Conservation (phyloP, 352 stramenopile species). For the Pythium rishiriense region DNA sequence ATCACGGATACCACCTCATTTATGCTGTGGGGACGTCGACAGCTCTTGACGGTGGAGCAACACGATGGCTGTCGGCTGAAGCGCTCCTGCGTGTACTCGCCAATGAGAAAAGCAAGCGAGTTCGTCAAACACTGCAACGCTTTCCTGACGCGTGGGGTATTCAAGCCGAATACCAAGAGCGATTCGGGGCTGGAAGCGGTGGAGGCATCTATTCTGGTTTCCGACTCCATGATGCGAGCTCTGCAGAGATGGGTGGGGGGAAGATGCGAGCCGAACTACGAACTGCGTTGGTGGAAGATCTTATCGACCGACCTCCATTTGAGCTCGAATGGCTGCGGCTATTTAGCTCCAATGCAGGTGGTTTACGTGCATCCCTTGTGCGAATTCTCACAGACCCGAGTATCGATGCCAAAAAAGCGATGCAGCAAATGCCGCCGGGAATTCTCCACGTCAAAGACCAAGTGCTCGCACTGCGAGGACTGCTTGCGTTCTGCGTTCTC, state of each 20-base stretch:
- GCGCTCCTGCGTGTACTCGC: slow-evolving; percentile 36
- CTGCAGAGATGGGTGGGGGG: slow-evolving; percentile 8
- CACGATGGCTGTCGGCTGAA: slow-evolving; percentile 64
- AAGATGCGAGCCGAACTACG: slow-evolving; percentile 30
- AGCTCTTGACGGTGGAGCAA: slow-evolving; percentile 44
- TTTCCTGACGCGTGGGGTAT: slow-evolving; percentile 36
- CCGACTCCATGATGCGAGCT: slow-evolving; percentile 33
- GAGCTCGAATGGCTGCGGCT: slow-evolving; percentile 66
- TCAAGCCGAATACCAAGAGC: slow-evolving; percentile 37
- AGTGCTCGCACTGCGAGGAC: slow-evolving; percentile 68
- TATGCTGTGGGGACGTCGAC: slow-evolving; percentile 71
- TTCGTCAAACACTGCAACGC: slow-evolving; percentile 38
- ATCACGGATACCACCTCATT: slow-evolving; percentile 87
- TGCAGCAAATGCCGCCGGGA: slow-evolving; percentile 17
- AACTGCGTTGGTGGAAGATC: slow-evolving; percentile 48
- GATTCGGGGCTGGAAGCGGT: slow-evolving; percentile 27
- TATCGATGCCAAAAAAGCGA: slow-evolving; percentile 23
- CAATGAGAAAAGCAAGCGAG: slow-evolving; percentile 12
- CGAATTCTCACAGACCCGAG: slow-evolving; percentile 37
- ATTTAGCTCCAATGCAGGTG: slow-evolving; percentile 15
- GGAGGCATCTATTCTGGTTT: slow-evolving; percentile 39
- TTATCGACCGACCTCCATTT: slow-evolving; percentile 61
- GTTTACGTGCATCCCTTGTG: slow-evolving; percentile 30
- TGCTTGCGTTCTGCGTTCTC: slow-evolving; percentile 76
- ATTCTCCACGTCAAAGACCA: slow-evolving; percentile 34